Conservation (phyloP, 345 rosid genomes). For the Arabidopsis suecica region DNA sequence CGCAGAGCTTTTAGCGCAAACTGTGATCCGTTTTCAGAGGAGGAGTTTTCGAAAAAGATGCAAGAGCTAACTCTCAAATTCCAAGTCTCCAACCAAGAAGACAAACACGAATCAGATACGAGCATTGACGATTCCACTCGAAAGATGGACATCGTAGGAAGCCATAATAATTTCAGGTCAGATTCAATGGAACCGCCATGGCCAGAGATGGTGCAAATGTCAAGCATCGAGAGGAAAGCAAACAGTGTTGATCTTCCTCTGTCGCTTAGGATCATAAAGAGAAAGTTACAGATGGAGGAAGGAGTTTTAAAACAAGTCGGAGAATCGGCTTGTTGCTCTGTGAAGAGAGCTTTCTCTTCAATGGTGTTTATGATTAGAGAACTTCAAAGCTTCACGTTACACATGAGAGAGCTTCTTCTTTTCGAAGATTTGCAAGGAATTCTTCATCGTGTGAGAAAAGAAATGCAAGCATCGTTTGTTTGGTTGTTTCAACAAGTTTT, state of each 20-base stretch:
- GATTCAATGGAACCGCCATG: slow-evolving; percentile 47
- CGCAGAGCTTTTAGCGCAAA: slow-evolving; percentile 61
- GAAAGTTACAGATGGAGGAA: slow-evolving; percentile 78
- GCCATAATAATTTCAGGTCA: slow-evolving; percentile 3
- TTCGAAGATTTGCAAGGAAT: slow-evolving; percentile 78
- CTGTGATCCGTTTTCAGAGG: slow-evolving; percentile 65
- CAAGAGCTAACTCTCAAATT: slow-evolving; percentile 61
- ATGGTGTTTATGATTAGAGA: slow-evolving; percentile 95
- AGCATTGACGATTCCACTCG: slow-evolving; percentile 5
- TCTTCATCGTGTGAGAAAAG: slow-evolving; percentile 69
- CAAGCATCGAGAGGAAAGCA: slow-evolving; percentile 81
- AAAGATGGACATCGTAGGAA: background rate
- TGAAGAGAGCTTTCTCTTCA: slow-evolving; percentile 86
- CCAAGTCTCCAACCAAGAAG: slow-evolving; percentile 52
- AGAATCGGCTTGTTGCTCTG: slow-evolving; percentile 75
- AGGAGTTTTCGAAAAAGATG: slow-evolving; percentile 70
- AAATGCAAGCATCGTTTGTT: slow-evolving; percentile 87
- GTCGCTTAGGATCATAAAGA: slow-evolving; percentile 79
- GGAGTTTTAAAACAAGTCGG: slow-evolving; percentile 64
- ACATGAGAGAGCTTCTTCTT: slow-evolving; percentile 73
- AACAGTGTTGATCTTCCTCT: slow-evolving; percentile 85
- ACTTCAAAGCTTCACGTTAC: slow-evolving; percentile 73
- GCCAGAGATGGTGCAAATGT: slow-evolving; percentile 53
- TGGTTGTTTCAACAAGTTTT: slow-evolving; percentile 97
- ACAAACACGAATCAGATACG: background rate